Base-by-base conservation (phyloP, 768 basidiomycete genomes). In the Serendipita sp. region DNA sequence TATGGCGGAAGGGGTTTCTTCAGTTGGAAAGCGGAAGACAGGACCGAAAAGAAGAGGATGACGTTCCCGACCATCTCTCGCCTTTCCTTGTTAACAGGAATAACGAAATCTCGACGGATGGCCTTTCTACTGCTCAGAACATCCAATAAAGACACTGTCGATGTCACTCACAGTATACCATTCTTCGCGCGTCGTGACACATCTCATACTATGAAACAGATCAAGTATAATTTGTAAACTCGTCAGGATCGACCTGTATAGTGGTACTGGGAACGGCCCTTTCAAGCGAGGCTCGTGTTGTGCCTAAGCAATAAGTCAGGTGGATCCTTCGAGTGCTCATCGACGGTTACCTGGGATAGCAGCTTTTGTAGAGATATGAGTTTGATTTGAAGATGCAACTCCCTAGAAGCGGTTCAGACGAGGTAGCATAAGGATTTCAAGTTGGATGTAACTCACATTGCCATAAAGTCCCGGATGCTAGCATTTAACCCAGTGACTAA, bases 1-100 rank as follows among this genome's bases (percentile, higher is more conserved):
- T 93, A 97, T 0, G 96, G 92, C 0, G 96, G 93, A n/a, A 99
- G 76, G 1, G 96, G 96, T 3, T 91, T 84, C 70, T 95, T 95
- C 45, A 91, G 77, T 16, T 83, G 78, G 72, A 94, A 89, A 1
- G 87, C 86, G 1, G 87, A 82, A 2, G 89, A 83, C 34, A 94
- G 77, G 0, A 81, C 83, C 0, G 90, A 88, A 71, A 92, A 87
- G 72, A 85, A 91, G 8, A 99, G 80, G 64, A 98, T 87, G 66
- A 97, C 88, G 73, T 91, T 95, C 43, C 94, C 94, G 53, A 85
- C 91, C 75, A 99, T 91, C 71, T 96, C 94, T 2, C 87, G 83
- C 23, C 95, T 80, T 69, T 96, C 87, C 70, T 76, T 81, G 70
- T 88, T 96, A 53, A 95, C 93, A 0, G 95, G 94, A 2, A 90